Conservation (phyloP, 176 grass and related monocot species). For the Rhynchospora breviuscula region DNA sequence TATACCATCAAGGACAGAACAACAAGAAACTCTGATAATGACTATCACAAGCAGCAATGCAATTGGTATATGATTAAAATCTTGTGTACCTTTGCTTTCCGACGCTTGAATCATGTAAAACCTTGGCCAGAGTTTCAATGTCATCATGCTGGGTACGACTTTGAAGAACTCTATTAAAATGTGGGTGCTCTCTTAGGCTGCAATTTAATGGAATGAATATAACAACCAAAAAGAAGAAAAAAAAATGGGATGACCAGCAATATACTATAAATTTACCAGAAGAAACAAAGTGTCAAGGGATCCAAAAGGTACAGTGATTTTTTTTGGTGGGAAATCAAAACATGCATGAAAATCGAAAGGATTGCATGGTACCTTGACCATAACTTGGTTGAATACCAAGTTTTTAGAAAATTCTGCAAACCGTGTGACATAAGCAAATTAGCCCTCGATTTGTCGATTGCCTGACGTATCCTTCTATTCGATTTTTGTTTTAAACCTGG, state of each 20-base stretch:
- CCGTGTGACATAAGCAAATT: constrained; percentile 52
- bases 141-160: constrained; percentile 48
- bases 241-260: background rate
- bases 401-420: constrained; percentile 62
- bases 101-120: constrained; percentile 61
- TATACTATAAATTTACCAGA: background rate
- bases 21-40: background rate
- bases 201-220: constrained; percentile 11
- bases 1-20: background rate
- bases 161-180: constrained; percentile 47
- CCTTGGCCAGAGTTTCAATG: constrained; percentile 56
- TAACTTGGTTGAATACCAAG: constrained; percentile 74
- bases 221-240: constrained; percentile 15
- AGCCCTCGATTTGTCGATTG: constrained; percentile 75
- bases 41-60: background rate
- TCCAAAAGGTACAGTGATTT: background rate
- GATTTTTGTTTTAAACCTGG: constrained; percentile 68
- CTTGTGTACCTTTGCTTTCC: constrained; percentile 61
- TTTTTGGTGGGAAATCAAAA: background rate
- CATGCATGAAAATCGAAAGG: too few relatives aligned
- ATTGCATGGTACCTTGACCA: constrained; percentile 57
- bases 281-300: background rate
- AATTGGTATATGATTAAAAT: background rate
- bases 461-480: constrained; percentile 43
- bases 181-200: constrained; percentile 71